Base-by-base conservation (phyloP, 805 yeast genomes). In the Myxozyma nipponensis region DNA sequence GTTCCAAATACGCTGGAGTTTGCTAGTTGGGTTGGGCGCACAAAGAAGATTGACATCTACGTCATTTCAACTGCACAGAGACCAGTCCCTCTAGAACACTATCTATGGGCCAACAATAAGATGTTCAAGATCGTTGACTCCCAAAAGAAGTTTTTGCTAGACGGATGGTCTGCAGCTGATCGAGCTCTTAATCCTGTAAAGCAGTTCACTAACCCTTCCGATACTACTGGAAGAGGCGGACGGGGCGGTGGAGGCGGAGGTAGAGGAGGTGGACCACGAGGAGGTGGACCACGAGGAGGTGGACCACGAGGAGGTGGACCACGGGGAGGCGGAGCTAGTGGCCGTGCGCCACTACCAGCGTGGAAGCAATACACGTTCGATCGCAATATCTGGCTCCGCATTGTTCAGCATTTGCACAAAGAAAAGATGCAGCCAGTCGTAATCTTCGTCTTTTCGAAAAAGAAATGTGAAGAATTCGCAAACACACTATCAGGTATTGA, bases 11-110 rank as follows among this genome's bases (percentile, higher is more conserved):
- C 98, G 0, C 85, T 78, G 65, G 99, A 93, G 65, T 93, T 93
- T 75, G 99, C 99, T 6, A 86, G 84, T 58, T 93, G 99, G 99
- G 91, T 93, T 18, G 98, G 99, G 3, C 77, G 98, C 67, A 93
- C 98, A 0, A 93, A 93, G 65, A 90, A 87, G 61, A 91, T 90
- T 66, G 95, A 93, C 63, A 91, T 93, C 6, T 91, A 93, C 62
- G 98, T 93, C 42, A 93, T 93, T 19, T 88, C 96, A 0, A 93
- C 99, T 0, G 89, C 95, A 10, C 87, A 93, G 66, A 82, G 99
- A 66, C 99, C 99, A 0, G 95, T 93, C 21, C 99, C 99, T 0
- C 70, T 93, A 50, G 96, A 87, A 63, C 86, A 91, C 36, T 83
- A 75, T 57, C 71, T 87, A 13, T 88, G 95, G 87, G 91, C 95